Percentiles rank a stretch among this genome's conserved stretches.
These are phyloP conservation scores for Apium graveolens DNA, from an alignment of 129 eudicot genomes.

Conservation along the genomic window DNA sequence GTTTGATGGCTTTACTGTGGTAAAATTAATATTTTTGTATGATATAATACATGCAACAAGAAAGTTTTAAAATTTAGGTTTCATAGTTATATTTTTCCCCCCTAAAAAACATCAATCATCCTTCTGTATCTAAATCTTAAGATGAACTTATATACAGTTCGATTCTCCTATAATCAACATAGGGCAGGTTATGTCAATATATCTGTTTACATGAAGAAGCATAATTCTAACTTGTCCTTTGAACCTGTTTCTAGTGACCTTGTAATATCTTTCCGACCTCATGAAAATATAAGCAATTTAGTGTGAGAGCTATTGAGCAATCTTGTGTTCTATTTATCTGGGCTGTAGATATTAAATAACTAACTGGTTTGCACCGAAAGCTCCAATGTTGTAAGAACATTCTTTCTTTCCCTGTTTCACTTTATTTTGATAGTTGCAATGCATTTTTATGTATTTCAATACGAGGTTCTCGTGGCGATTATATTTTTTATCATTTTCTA, in stretches of 20 bases:
- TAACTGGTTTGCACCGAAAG: neutral
- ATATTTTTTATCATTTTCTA: neutral
- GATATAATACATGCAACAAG: neutral
- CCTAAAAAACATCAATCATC: neutral
- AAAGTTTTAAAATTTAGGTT: neutral
- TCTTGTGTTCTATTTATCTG: neutral
- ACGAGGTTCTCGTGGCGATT: neutral
- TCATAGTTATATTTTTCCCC: neutral
- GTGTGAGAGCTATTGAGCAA: neutral
- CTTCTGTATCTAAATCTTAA: neutral
- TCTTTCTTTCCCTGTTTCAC: neutral
- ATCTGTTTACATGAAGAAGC: neutral
- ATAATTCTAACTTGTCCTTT: neutral
- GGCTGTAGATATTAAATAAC: neutral
- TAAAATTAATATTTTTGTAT: neutral
- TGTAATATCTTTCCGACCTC: neutral
- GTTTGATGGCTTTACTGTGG: neutral
- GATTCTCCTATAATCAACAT: neutral
- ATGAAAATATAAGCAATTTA: neutral
- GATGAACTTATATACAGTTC: neutral
- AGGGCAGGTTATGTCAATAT: neutral
- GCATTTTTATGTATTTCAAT: neutral
- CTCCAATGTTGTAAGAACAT: neutral
- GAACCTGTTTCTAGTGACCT: neutral
- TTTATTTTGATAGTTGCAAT: neutral